Base-by-base conservation (phyloP, 1,284 basidiomycete genomes). In the Xerocomus minutiporus region DNA sequence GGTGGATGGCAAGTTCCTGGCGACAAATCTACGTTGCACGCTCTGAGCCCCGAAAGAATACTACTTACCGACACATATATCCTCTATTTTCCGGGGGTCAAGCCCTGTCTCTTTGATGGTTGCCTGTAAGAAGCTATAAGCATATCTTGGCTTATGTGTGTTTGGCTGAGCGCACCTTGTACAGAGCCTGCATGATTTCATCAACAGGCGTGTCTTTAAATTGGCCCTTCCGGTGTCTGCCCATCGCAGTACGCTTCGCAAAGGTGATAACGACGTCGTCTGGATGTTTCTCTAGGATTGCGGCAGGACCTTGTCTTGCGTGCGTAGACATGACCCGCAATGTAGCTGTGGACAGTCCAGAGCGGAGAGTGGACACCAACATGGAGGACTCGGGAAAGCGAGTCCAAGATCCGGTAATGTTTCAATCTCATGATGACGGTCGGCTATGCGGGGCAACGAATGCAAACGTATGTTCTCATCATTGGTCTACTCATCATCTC, bases 221-320 rank as follows among this genome's bases (percentile, higher is more conserved):
- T 59, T 88, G 86, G 12, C 91, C 91, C 67, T 91, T 93, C 74
- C 80, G 84, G 29, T 85, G 82, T 58, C 76, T 81, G 41, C 89
- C 88, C 61, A 91, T 78, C 12, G 89, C 83, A 8, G 88, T 91
- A 31, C 91, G 82, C 60, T 88, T 85, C 20, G 88, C 86, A 61
- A 91, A 90, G 1, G 91, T 93, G 53, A 95, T 84, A 60, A 94
- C 92, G 8, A 93, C 86, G 69, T 93, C 90, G 58, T 90, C 80
- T 0, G 84, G 80, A 55, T 77, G 82, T 76, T 85, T 88, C 65
- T 83, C 74, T n/a, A 88, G 72, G 50, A 83, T 66, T 9, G 72
- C 67, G 36, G 72, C 53, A 23, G 74, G 65, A 15, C 82, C 82
- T 32, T 70, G 73, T 20, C 71, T 66, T 8, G 71, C 63, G 15